phyloP scores from a whole-genome alignment of 148 eudicot species.

The Arctostaphylos glauca region DNA sequence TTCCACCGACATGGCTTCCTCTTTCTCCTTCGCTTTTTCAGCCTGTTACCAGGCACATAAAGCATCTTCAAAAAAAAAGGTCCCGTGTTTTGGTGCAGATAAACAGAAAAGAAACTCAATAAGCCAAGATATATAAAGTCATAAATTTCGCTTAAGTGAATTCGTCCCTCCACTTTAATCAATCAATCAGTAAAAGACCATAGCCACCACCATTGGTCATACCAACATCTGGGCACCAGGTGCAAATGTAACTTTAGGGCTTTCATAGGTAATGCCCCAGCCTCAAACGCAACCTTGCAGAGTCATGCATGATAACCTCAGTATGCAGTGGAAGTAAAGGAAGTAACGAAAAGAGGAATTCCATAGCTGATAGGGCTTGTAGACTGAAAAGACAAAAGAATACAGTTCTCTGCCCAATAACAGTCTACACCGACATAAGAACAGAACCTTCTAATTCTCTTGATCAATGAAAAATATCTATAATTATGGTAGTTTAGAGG shows the following conservation, averaged over 20 bases:
- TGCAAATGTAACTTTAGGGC: neutral
- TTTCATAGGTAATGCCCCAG: neutral
- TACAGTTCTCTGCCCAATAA: neutral
- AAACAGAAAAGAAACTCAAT: conserved; percentile 1
- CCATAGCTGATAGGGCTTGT: neutral
- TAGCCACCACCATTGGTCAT: neutral
- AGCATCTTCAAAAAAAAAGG: conserved; percentile 17
- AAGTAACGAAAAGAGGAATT: neutral
- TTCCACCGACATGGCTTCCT: conserved; percentile 61
- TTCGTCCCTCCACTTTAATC: neutral
- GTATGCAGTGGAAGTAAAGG: neutral
- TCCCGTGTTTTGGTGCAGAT: neutral
- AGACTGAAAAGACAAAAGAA: neutral
- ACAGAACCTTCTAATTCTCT: neutral
- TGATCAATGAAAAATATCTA: neutral
- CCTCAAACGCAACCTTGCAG: neutral
- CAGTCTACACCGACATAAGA: neutral
- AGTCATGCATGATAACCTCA: neutral
- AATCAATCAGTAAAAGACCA: neutral
- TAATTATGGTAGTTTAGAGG: neutral
- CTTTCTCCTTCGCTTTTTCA: conserved; percentile 85
- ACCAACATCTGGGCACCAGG: neutral
- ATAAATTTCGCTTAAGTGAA: neutral
- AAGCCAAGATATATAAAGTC: neutral
- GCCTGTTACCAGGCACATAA: conserved; percentile 57